Evolutionary conservation across 2,329 filamentous ascomycete species (phyloP).

Genomic region (Cadophora luteo-olivacea): DNA sequence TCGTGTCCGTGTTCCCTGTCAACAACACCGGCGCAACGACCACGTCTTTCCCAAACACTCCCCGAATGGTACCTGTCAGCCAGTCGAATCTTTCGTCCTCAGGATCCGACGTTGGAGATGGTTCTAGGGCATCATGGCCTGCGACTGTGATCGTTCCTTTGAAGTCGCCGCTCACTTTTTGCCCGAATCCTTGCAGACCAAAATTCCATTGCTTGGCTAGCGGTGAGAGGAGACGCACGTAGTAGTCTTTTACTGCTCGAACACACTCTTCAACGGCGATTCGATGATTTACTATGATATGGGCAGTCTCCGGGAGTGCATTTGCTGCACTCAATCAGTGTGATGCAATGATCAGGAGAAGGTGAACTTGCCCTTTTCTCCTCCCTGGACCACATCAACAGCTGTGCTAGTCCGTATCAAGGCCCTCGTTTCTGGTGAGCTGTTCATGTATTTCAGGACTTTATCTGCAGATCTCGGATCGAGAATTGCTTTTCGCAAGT

Average conservation of each 20-base stretch:
- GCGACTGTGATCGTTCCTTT: slow-evolving; percentile 44
- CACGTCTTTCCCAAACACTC: slow-evolving; percentile 34
- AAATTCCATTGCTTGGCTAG: slow-evolving; percentile 24
- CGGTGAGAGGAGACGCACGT: slow-evolving; percentile 4
- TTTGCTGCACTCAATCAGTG: slow-evolving; percentile 44
- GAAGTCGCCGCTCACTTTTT: slow-evolving; percentile 8
- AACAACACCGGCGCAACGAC: slow-evolving; percentile 37
- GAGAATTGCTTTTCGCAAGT: slow-evolving; percentile 21
- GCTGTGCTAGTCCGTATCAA: slow-evolving; percentile 62
- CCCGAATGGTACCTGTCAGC: slow-evolving; percentile 36
- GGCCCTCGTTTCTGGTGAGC: slow-evolving; percentile 37
- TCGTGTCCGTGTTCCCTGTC: slow-evolving; percentile 39
- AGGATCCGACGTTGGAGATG: slow-evolving; percentile 47
- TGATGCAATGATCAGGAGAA: no score
- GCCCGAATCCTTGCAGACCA: slow-evolving; percentile 49
- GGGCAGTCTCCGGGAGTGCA: slow-evolving; percentile 60
- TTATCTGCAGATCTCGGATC: background rate
- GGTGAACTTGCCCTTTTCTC: slow-evolving; percentile 50
- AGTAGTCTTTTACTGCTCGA: slow-evolving; percentile 19
- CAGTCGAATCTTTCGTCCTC: slow-evolving; percentile 21
- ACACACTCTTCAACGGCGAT: slow-evolving; percentile 44
- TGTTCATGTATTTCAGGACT: slow-evolving; percentile 20
- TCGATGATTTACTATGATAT: slow-evolving; percentile 60
- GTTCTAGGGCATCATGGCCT: slow-evolving; percentile 41
- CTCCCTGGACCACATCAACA: slow-evolving; percentile 58